phyloP scores from a whole-genome alignment of 352 stramenopile species.

The Phytophthora megakarya region DNA sequence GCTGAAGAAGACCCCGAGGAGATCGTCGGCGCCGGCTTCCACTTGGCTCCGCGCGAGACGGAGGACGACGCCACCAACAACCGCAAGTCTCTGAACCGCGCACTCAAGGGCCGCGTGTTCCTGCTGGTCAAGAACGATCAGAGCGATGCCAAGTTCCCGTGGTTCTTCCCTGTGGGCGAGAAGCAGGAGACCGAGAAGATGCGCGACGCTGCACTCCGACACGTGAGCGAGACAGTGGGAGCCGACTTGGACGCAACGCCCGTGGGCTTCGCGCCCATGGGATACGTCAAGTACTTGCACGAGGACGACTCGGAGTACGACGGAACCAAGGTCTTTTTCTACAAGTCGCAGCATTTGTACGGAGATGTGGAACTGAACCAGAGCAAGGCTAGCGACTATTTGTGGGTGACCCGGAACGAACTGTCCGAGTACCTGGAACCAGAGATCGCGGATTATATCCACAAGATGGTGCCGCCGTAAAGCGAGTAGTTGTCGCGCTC shows the following conservation, averaged over 20 bases:
- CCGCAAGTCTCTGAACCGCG: slow-evolving; percentile 86
- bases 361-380: slow-evolving; percentile 69
- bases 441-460: slow-evolving; percentile 71
- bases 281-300: slow-evolving; percentile 77
- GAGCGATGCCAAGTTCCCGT: slow-evolving; percentile 61
- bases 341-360: slow-evolving; percentile 75
- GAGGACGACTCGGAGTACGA: slow-evolving; percentile 57
- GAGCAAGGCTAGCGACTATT: slow-evolving; percentile 68
- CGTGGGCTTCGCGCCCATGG: slow-evolving; percentile 77
- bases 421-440: slow-evolving; percentile 76
- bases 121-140: slow-evolving; percentile 68
- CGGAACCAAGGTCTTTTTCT: slow-evolving; percentile 89
- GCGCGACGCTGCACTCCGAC: slow-evolving; percentile 74
- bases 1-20: slow-evolving; percentile 68
- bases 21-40: slow-evolving; percentile 74
- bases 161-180: slow-evolving; percentile 79
- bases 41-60: slow-evolving; percentile 78
- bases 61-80: slow-evolving; percentile 79
- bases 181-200: slow-evolving; percentile 76
- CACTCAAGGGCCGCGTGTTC: slow-evolving; percentile 81
- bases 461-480: slow-evolving; percentile 81
- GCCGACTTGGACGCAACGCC: slow-evolving; percentile 54
- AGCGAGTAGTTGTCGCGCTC: slow-evolving; percentile 14
- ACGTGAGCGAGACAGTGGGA: slow-evolving; percentile 53
- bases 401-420: slow-evolving; percentile 82